phyloP scores from a whole-genome alignment of 192 early-diverging fungal species.

The Coemansia sp. region DNA sequence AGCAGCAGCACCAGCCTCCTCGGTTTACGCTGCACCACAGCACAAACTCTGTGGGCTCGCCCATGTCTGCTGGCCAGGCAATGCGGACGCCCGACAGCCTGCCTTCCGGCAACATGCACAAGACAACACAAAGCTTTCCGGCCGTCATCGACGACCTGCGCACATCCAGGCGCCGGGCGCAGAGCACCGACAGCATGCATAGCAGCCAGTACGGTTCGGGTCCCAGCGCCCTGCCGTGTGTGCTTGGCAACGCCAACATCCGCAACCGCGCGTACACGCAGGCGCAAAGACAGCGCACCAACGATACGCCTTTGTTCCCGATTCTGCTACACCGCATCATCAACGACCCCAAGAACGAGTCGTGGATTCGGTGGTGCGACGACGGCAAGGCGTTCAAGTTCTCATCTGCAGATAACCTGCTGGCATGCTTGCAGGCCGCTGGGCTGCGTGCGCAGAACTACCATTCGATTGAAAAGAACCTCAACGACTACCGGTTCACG shows the following conservation, averaged over 20 bases:
- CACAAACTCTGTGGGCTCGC: slow-evolving; percentile 9
- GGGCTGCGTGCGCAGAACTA: slow-evolving; percentile 55
- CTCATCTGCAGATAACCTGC: slow-evolving; percentile 46
- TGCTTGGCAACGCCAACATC: slow-evolving; percentile 52
- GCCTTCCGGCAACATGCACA: slow-evolving; percentile 17
- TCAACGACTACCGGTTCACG: slow-evolving; percentile 52
- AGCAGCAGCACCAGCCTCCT: slow-evolving; percentile 11
- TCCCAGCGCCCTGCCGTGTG: slow-evolving; percentile 32
- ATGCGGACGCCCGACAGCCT: slow-evolving; percentile 38
- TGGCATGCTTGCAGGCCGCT: slow-evolving; percentile 37
- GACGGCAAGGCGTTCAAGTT: slow-evolving; percentile 56
- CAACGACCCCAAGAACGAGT: slow-evolving; percentile 42
- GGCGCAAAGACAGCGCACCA: slow-evolving; percentile 51
- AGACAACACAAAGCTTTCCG: slow-evolving; percentile 46
- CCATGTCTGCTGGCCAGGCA: slow-evolving; percentile 14
- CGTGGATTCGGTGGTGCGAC: slow-evolving; percentile 54
- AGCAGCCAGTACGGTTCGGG: slow-evolving; percentile 8
- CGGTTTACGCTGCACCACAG: slow-evolving; percentile 19
- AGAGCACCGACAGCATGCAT: slow-evolving; percentile 44
- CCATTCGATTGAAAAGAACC: slow-evolving; percentile 54
- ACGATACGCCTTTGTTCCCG: slow-evolving; percentile 54
- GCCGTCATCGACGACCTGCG: slow-evolving; percentile 40
- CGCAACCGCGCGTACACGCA: slow-evolving; percentile 45
- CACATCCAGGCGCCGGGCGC: slow-evolving; percentile 38
- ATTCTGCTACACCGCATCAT: slow-evolving; percentile 53